phyloP scores from a whole-genome alignment of 202 grass and related monocot genomes.

The Eragrostis tef region DNA sequence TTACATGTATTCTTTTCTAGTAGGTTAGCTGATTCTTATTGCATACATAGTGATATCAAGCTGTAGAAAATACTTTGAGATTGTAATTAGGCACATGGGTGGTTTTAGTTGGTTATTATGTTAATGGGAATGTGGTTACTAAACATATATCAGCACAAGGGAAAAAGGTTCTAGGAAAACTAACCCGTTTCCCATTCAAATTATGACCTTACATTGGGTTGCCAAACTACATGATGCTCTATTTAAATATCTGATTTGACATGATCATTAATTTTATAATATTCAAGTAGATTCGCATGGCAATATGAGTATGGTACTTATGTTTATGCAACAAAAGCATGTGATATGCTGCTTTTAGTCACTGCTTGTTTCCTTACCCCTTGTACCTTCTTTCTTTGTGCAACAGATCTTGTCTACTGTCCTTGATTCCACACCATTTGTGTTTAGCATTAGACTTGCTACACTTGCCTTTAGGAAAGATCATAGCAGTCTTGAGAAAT shows the following conservation, averaged over 20 bases:
- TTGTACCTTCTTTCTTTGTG: constrained; percentile 36
- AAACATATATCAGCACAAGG: constrained; percentile 1
- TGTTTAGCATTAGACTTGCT: constrained; percentile 84
- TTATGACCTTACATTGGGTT: background rate
- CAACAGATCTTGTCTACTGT: constrained; percentile 74
- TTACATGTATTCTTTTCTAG: background rate
- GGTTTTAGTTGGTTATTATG: constrained; percentile 31
- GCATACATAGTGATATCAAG: background rate
- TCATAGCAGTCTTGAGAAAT: constrained; percentile 83
- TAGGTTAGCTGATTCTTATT: constrained; percentile 30
- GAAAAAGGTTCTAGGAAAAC: background rate
- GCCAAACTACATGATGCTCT: background rate
- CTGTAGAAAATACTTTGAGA: background rate
- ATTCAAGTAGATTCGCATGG: background rate
- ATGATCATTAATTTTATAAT: constrained; percentile 2
- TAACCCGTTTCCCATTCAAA: background rate
- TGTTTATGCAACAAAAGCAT: constrained; percentile 4
- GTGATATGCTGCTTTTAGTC: constrained; percentile 7
- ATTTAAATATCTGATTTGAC: constrained; percentile 23
- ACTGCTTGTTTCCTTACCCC: constrained; percentile 21
- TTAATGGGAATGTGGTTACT: background rate
- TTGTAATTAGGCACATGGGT: background rate
- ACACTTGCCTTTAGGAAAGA: constrained; percentile 69
- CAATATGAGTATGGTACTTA: background rate
- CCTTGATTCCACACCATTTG: constrained; percentile 68